Percentiles rank a stretch among this genome's conserved stretches.
Evolutionary conservation across 1,284 basidiomycete species (phyloP).

Genomic region (Meripilus lineatus): DNA sequence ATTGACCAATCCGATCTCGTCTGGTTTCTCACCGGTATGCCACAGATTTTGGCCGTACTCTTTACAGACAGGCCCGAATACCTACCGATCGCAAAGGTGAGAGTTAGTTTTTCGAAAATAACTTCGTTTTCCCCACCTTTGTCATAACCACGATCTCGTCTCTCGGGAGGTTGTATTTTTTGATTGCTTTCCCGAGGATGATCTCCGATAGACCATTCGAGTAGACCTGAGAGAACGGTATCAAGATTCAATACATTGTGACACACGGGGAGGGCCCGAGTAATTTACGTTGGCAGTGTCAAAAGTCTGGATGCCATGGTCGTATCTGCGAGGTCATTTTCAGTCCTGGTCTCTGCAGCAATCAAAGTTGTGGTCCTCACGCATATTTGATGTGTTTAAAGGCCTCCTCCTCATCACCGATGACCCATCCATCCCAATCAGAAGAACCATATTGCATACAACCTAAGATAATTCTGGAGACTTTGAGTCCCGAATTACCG

Average conservation of each 20-base stretch:
- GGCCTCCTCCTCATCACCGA: slow-evolving; percentile 36
- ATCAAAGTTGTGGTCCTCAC: slow-evolving; percentile 18
- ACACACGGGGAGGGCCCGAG: background rate
- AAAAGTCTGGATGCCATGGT: background rate
- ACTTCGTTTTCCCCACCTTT: slow-evolving; percentile 34
- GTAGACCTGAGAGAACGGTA: slow-evolving; percentile 14
- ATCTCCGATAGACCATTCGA: slow-evolving; percentile 47
- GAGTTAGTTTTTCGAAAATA: too few relatives aligned
- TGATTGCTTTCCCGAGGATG: slow-evolving; percentile 56
- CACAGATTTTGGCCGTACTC: slow-evolving; percentile 4
- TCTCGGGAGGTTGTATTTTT: slow-evolving; percentile 47
- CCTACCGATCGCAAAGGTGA: slow-evolving; percentile 1
- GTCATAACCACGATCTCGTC: slow-evolving; percentile 54
- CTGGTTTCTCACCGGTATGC: slow-evolving; percentile 10
- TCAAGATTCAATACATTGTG: slow-evolving; percentile 8
- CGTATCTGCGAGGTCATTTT: slow-evolving; percentile 6
- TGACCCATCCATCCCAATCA: slow-evolving; percentile 33
- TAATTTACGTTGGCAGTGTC: background rate
- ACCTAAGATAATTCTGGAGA: slow-evolving; percentile 38
- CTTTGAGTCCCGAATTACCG: slow-evolving; percentile 42
- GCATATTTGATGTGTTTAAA: slow-evolving; percentile 34
- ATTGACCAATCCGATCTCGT: slow-evolving; percentile 29
- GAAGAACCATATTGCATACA: slow-evolving; percentile 40
- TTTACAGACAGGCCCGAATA: slow-evolving; percentile 9
- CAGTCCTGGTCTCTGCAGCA: background rate